Base-by-base conservation (phyloP, 768 basidiomycete genomes). In the Leccinum arenicola region DNA sequence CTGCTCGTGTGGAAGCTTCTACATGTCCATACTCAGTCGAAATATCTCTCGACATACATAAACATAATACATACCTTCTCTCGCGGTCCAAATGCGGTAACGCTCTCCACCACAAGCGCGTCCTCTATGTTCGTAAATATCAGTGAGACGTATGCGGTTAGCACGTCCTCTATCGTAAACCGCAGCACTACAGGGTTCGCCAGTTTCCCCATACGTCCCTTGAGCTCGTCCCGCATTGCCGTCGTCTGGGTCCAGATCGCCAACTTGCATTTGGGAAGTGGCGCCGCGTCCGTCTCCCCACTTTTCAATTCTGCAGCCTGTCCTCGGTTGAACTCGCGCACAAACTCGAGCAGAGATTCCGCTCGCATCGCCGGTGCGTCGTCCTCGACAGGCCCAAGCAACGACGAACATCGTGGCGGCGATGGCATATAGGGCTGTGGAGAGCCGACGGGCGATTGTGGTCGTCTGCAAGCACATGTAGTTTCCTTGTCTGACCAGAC, bases 1-100 rank as follows among this genome's bases (percentile, higher is more conserved):
- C 64, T 88, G 84, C 15, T 83, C 84, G 69, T 91, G 86, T 3
- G 86, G 84, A 31, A 80, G 71, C 74, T 84, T 88, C 88, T 90
- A 61, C 36, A 54, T 25, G 21, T 0, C 14, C 35, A 50, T 50
- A 23, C 52, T 8, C 60, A 47, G 35, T 25, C 47, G 35, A 45
- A 50, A 25, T 21, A 50, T 40, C 47, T 27, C 31, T 27, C 25
- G 48, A 54, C 19, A 45, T 3, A 45, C 19, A 45, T n/a, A 45
- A 19, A 45, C 43, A 52, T 12, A 56, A 56, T 12, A 3, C 58
- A 52, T 51, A 87, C 89, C 75, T 76, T 80, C 76, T 93, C 91
- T 65, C 89, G 77, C 23, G 90, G 84, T 6, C 87, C 89, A 69
- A 91, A 89, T 10, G 80, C 82, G n/a, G 84, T 79, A 48, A 88